Evolutionary conservation across 208 protist genomes (phyloP), one percentile per base, ranked within the genome.

Genomic region (Strigomonas culicis): DNA sequence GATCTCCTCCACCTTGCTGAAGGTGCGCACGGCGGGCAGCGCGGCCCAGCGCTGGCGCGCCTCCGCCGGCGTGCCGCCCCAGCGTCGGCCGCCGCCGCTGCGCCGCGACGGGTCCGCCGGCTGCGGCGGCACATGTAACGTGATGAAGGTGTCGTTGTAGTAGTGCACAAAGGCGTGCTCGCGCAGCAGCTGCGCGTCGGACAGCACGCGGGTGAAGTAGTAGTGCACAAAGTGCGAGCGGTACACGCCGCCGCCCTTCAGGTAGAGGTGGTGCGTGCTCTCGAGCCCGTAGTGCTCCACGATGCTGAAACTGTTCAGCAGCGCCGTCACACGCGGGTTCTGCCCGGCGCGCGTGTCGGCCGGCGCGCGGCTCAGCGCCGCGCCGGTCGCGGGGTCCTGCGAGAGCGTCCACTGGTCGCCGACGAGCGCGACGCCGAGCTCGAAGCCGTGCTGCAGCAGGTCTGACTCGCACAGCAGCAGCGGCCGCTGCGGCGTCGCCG

Each of bases 231-330:
- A 95, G 75, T 92, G 79, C 0, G 86, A 93, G 41, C 82, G 83
- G 75, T 92, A 92, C 10, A 83, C 64, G 41, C 86, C 89, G 56
- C 78, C 86, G 24, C 79, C 82, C 44, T 80, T 82, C 22, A 91
- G 62, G 73, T 87, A 84, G 31, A 88, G 76, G 66, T 92, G 81
- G 66, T 92, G 83, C 22, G 72, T 80, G 61, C 80, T 90, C 52
- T 86, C 82, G 36, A 86, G 75, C 59, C 71, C 73, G 80, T 95
- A 63, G 70, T 91, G 83, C 71, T 90, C 86, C 13, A 95, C 89
- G 43, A 95, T 77, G 56, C 83, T 93, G 63, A 95, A 95, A 65
- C 86, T 88, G 71, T 95, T 93, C 21, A 95, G 50, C 13, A 95
- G 64, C 1, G 89, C 85, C 43, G 86, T 34, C 4, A 59, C 34